Base-by-base conservation (phyloP, 805 yeast genomes). In the Candida chilensis region DNA sequence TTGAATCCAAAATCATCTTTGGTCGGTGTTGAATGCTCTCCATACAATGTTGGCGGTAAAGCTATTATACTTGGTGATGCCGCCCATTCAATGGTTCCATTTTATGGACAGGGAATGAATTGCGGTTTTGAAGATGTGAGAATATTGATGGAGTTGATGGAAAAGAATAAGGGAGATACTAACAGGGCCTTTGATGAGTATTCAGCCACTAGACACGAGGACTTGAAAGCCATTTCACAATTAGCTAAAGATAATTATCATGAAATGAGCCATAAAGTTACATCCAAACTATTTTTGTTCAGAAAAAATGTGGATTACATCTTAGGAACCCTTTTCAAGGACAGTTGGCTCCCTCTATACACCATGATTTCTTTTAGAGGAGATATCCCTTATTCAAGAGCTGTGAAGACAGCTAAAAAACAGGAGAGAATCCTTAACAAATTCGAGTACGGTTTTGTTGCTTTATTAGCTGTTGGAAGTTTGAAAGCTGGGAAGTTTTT, bases 81-180 rank as follows among this genome's bases (percentile, higher is more conserved):
- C 1, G 94, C 96, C 0, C 96, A 88, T 55, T 75, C 92, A 17
- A 88, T 87, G 95, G 96, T 88, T 5, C 96, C 96, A n/a, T 88
- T 88, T 52, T 88, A 87, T 48, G 96, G 96, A 7, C 96, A 88
- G 52, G 96, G 96, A 4, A 81, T 88, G 90, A 88, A 88, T 52
- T 84, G 95, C 48, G 96, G 96, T 1, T 81, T 88, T 50, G 96
- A 88, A 53, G 96, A 90, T 43, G 88, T 88, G 15, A 60, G 76
- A 34, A 73, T 78, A 2, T 56, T 88, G 31, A 57, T 81, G 57
- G 64, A 70, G 27, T 47, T 78, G 16, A 27, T 68, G 28, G 67
- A 66, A 19, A 40, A 50, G 32, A 22, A 45, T 28, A 35, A 52
- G 3, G 57, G 50, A 14, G 57, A 71, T 34, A 58, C 76, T 17